Evolutionary conservation across 1,284 basidiomycete species (phyloP), one percentile per base, ranked within the genome.

Genomic region (Rhodotorula sp.): DNA sequence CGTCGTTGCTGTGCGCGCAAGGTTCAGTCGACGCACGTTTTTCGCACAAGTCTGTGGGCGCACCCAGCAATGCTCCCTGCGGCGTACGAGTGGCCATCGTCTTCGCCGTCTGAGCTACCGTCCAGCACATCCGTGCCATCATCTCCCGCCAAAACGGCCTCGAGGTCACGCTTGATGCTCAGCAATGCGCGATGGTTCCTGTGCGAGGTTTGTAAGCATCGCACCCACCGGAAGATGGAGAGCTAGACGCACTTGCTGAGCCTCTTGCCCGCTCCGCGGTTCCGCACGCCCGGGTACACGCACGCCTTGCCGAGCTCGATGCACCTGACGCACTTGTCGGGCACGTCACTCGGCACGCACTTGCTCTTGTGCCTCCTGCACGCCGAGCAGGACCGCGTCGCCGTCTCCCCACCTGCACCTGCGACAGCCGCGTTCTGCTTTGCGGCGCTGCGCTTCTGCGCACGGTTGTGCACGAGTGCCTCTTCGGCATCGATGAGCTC

Each of bases 181-280:
- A 52, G 60, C 3, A 72, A 53, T 5, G 61, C 17, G 13, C 48
- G 46, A 41, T 68, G 67, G 44, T 62, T 66, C 14, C 70, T 72
- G 45, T 13, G 50, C 17, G 13, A 10, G 14, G 8, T 46, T 23
- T 21, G 17, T 25, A 5, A 59, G 3, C 2, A 13, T 41, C 34
- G 34, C 34, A 34, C 34, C 34, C 23, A 45, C 34, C 45, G 3
- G 34, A 44, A 41, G 12, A 23, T 16, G 27, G 16, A 9, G 7
- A 8, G 13, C 34, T 25, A 3, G 7, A 46, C 70, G 64, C 42
- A 72, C 71, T 68, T 64, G 5, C 64, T 63, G 49, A 72, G 59
- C 4, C 60, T 44, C 48, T 64, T 61, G 48, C 69, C 69, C 34
- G 67, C 50, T 10, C 71, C 71, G n/a, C 71, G 46, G 16, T 66